A percentile compares a stretch with the other conserved stretches of the same genome.
These are phyloP conservation scores for Phyllosticta citriasiana DNA, from an alignment of 2,329 filamentous ascomycete genomes.

Conservation along the genomic window DNA sequence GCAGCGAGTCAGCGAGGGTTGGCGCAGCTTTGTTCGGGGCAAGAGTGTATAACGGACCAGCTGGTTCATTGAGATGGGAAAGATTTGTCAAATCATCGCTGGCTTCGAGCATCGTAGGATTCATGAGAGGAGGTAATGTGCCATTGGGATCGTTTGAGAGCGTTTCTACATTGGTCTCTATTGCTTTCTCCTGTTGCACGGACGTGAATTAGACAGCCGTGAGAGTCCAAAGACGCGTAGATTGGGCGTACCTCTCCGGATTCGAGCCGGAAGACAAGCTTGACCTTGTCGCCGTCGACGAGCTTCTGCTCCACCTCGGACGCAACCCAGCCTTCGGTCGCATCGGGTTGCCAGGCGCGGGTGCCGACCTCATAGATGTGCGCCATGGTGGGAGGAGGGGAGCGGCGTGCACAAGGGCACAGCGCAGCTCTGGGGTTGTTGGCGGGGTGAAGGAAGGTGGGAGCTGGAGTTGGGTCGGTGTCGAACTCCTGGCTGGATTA, in stretches of 20 bases:
- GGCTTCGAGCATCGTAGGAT: conserved; percentile 94
- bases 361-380: conserved; percentile 94
- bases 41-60: conserved; percentile 51
- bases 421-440: neutral
- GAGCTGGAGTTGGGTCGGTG: neutral
- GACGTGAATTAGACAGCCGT: neutral
- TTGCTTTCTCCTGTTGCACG: conserved; percentile 55
- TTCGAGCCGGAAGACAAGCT: conserved; percentile 76
- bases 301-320: conserved; percentile 86
- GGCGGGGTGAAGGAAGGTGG: neutral
- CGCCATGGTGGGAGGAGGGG: conserved; percentile 45
- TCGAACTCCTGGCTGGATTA: conserved; percentile 7
- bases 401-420: conserved; percentile 1
- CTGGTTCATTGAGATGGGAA: conserved; percentile 96
- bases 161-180: conserved; percentile 68
- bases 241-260: conserved; percentile 73
- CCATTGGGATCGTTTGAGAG: conserved; percentile 68
- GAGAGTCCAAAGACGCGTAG: neutral
- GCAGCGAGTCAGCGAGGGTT: conserved; percentile 16
- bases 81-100: conserved; percentile 96
- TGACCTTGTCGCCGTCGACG: conserved; percentile 75
- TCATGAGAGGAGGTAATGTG: conserved; percentile 87
- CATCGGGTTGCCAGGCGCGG: conserved; percentile 95
- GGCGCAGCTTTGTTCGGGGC: neutral
- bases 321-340: conserved; percentile 91